Percentiles rank a stretch among this genome's conserved stretches.
Conservation (phyloP, 2,329 filamentous ascomycete genomes). For the Tricladium varicosporioides region DNA sequence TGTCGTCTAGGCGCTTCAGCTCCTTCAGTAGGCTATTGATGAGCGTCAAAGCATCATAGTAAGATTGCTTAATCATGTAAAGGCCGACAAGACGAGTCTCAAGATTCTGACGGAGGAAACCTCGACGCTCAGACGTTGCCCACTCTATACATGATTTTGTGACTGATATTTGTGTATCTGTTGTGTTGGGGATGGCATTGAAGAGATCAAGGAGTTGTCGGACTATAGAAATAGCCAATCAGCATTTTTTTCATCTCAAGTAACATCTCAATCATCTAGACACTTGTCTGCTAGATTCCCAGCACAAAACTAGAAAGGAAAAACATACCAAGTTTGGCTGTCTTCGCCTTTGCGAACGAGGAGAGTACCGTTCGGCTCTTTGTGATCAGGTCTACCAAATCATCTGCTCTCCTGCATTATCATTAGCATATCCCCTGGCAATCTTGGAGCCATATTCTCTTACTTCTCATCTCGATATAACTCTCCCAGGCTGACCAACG, state of each 20-base stretch:
- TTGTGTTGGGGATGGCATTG: slow-evolving; percentile 87
- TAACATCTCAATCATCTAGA: not conserved
- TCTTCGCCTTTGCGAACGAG: slow-evolving; percentile 98
- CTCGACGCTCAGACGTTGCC: slow-evolving; percentile 90
- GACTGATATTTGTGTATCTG: slow-evolving; percentile 89
- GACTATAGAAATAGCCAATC: slow-evolving; percentile 52
- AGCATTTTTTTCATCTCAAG: not conserved
- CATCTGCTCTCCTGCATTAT: slow-evolving; percentile 65
- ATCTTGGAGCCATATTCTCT: slow-evolving; percentile 31
- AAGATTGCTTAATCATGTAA: slow-evolving; percentile 96
- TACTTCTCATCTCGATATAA: slow-evolving; percentile 87
- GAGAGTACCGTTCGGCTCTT: slow-evolving; percentile 89
- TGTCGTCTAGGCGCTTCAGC: slow-evolving; percentile 97
- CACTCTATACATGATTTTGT: slow-evolving; percentile 99
- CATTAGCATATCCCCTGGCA: slow-evolving; percentile 29
- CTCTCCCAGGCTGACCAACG: slow-evolving; percentile 85
- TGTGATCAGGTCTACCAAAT: slow-evolving; percentile 85
- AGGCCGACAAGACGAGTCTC: slow-evolving; percentile 91
- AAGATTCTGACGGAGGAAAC: slow-evolving; percentile 96
- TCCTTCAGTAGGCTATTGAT: slow-evolving; percentile 96
- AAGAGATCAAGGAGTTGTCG: slow-evolving; percentile 96
- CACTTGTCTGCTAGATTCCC: not conserved
- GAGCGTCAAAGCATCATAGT: slow-evolving; percentile 93
- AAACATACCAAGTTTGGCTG: slow-evolving; percentile 84
- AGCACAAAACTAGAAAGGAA: not conserved